Percentiles rank a stretch among this genome's conserved stretches.
phyloP scores from a whole-genome alignment of 768 basidiomycete genomes.

The Mycena haematopus region DNA sequence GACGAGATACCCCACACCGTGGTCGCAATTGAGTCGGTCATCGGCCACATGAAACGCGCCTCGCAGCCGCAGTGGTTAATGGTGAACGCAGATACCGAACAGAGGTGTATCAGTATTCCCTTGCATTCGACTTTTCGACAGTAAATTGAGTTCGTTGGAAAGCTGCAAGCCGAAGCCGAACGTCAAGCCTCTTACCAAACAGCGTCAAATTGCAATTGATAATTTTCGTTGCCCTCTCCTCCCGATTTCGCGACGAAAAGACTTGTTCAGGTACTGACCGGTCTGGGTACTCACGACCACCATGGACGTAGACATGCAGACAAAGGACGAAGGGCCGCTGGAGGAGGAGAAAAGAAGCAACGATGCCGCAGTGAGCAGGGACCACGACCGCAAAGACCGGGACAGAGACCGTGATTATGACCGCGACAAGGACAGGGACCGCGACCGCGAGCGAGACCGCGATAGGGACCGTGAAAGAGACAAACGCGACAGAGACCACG shows the following conservation, averaged over 20 bases:
- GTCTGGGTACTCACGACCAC: not conserved
- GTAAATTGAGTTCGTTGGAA: too few species aligned
- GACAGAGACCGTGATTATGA: constrained; percentile 44
- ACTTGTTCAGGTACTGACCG: not conserved
- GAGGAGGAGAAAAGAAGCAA: constrained; percentile 63
- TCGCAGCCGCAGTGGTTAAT: too few species aligned
- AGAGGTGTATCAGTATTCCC: too few species aligned
- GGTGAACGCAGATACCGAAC: too few species aligned
- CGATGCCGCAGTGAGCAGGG: constrained; percentile 46
- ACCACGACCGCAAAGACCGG: constrained; percentile 52
- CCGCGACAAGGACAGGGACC: constrained; percentile 52
- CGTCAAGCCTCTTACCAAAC: too few species aligned
- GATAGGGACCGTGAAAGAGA: constrained; percentile 53
- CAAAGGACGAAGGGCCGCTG: constrained; percentile 60
- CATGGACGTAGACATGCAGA: constrained; percentile 87
- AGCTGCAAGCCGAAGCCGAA: too few species aligned
- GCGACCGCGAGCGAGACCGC: constrained; percentile 43
- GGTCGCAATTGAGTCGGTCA: too few species aligned
- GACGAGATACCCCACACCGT: too few species aligned
- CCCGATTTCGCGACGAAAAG: not conserved
- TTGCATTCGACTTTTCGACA: too few species aligned
- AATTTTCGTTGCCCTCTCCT: not conserved
- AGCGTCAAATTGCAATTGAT: too few species aligned
- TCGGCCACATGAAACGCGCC: too few species aligned
- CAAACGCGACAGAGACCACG: constrained; percentile 56